Evolutionary conservation across 2,329 filamentous ascomycete species (phyloP).

Genomic region (Calonectria henricotiae): DNA sequence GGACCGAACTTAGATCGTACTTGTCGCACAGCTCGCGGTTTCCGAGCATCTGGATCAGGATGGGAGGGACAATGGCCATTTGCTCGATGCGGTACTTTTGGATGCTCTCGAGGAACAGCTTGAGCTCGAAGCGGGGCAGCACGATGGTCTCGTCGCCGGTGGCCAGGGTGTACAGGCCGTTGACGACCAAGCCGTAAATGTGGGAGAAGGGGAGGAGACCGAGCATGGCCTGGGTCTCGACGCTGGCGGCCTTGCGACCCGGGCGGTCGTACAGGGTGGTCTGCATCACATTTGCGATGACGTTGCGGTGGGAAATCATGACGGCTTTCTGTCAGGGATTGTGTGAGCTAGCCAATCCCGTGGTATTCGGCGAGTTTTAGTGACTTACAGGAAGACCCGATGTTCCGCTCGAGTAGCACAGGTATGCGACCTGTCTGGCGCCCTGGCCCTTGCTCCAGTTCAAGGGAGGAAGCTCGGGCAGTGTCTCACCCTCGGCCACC

Average conservation of each 20-base stretch:
- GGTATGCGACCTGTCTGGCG: conserved; percentile 78
- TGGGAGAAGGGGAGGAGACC: conserved; percentile 87
- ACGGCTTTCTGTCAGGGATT: conserved; percentile 77
- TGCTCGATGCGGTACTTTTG: conserved; percentile 79
- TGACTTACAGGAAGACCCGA: conserved; percentile 79
- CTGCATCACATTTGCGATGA: conserved; percentile 84
- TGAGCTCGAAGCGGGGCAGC: conserved; percentile 83
- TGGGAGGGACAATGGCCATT: conserved; percentile 83
- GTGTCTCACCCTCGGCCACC: conserved; percentile 72
- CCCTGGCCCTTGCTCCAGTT: conserved; percentile 78
- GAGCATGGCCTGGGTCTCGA: conserved; percentile 67
- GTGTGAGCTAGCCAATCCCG: conserved; percentile 29
- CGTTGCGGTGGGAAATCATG: conserved; percentile 85
- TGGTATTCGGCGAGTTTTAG: neutral
- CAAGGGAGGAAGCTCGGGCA: conserved; percentile 70
- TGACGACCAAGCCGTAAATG: conserved; percentile 80
- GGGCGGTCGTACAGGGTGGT: conserved; percentile 64
- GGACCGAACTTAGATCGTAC: conserved; percentile 80
- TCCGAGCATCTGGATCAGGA: conserved; percentile 82
- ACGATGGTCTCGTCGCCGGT: conserved; percentile 83
- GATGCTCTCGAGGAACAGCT: conserved; percentile 75
- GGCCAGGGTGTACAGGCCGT: conserved; percentile 72
- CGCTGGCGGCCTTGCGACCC: conserved; percentile 56
- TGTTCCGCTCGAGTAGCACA: conserved; percentile 87
- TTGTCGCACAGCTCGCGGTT: conserved; percentile 73